These are phyloP conservation scores for Aspergillus sojae DNA, from an alignment of 2,329 filamentous ascomycete genomes.

Conservation along the genomic window DNA sequence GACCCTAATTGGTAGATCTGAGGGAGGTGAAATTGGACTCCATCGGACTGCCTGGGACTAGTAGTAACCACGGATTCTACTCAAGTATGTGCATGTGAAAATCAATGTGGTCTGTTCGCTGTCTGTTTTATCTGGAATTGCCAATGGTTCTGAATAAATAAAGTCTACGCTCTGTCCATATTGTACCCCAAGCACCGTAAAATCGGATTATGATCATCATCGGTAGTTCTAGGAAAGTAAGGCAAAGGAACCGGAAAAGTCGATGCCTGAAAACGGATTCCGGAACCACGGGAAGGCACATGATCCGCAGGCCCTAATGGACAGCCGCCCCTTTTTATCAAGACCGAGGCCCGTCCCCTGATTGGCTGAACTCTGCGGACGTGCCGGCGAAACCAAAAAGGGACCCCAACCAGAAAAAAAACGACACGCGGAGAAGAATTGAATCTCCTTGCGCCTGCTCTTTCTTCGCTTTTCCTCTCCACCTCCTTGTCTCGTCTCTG, in stretches of 20 bases:
- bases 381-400: conserved; percentile 25
- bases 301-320: conserved; percentile 14
- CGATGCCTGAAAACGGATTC: neutral
- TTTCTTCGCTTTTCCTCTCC: conserved; percentile 15
- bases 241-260: too few relatives aligned
- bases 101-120: neutral
- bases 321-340: conserved; percentile 29
- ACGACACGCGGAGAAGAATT: neutral
- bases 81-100: neutral
- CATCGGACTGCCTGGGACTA: neutral
- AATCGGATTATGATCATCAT: too few relatives aligned
- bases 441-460: conserved; percentile 17
- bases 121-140: neutral
- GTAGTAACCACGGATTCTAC: neutral
- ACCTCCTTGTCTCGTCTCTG: conserved; percentile 14
- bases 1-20: conserved; percentile 1
- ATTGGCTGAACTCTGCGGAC: conserved; percentile 26
- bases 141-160: too few relatives aligned
- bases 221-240: too few relatives aligned
- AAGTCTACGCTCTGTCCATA: too few relatives aligned
- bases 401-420: conserved; percentile 18
- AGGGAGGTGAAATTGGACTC: neutral
- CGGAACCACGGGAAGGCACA: conserved; percentile 15
- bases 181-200: too few relatives aligned
- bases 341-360: conserved; percentile 27